Base-by-base conservation (phyloP, 2,329 filamentous ascomycete genomes). In the Zalaria obscura region DNA sequence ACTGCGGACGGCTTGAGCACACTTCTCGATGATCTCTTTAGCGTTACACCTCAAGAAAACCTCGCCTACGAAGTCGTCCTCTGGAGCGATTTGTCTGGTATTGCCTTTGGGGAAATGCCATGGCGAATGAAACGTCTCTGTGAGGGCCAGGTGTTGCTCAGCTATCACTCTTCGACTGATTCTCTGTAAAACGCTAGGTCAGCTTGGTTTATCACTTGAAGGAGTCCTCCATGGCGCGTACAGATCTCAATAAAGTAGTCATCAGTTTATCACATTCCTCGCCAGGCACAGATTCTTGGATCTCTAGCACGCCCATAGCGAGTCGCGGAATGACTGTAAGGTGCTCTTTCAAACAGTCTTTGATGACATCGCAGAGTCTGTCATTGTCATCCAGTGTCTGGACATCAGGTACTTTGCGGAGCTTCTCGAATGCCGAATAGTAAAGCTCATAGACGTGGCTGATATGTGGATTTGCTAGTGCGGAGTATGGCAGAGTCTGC, bases 121-220 rank as follows among this genome's bases (percentile, higher is more conserved):
- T 2, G 84, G 81, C 0, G 84, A 83, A 59, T 91, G 81, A 66
- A 88, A 96, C 1, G 88, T 95, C 51, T 96, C 88, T 4, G 88
- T 94, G 11, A 98, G 73, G 6, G 91, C 87, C 32, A 98, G 76
- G 57, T 98, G 91, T 55, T 98, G 91, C 62, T 98, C 91, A 29
- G 91, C 91, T 56, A 98, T 98, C 50, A 96, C 91, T 47, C 93
- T 78, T 45, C 91, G 80, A 36, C 88, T 95, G 51, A 98, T 98
- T 45, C 91, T 77, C 83, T 91, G 50, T 10, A 4, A 27, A 25
- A 25, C 29, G 7, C 7, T 32, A 7, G 28, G 40, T 51, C 32
- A 53, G 44, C 33, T 26, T 35, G 35, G 5, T 1, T 32, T 32
- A n/a, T 36, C 26, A 31, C 8, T 38, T 27, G 25, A 27, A 29